Evolutionary conservation across 805 yeast genomes (phyloP).

Genomic region (Nakazawaea ambrosiae): DNA sequence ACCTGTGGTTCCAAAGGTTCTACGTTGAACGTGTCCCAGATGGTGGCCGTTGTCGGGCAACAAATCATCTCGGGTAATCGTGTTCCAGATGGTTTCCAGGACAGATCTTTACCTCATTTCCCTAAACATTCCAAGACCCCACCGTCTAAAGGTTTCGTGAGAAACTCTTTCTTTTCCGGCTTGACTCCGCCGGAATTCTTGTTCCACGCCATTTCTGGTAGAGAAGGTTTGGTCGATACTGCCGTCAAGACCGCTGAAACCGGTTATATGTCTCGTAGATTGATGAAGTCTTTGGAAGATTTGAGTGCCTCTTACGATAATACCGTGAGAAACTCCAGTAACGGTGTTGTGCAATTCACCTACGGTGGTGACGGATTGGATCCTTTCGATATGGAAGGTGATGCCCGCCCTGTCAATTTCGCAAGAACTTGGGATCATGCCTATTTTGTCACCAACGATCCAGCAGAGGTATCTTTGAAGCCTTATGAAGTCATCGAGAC

Average conservation of each 20-base stretch:
- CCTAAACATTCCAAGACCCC: conserved; percentile 94
- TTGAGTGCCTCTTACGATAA: conserved; percentile 87
- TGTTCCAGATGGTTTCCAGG: conserved; percentile 99
- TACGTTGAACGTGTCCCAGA: conserved; percentile 94
- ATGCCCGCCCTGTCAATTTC: conserved; percentile 93
- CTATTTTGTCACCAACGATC: conserved; percentile 58
- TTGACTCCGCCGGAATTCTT: conserved; percentile 93
- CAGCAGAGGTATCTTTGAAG: conserved; percentile 44
- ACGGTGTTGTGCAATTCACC: conserved; percentile 94
- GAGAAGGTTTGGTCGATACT: conserved; percentile 99
- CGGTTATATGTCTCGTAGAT: conserved; percentile 96
- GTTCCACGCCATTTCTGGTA: conserved; percentile 98
- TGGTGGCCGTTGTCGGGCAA: conserved; percentile 99
- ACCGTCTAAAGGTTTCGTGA: conserved; percentile 94
- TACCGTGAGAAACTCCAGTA: conserved; percentile 91
- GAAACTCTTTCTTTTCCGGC: conserved; percentile 93
- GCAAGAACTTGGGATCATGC: conserved; percentile 94
- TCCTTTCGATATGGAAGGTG: conserved; percentile 99
- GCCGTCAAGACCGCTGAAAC: conserved; percentile 99
- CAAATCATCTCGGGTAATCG: conserved; percentile 98
- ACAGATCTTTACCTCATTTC: conserved; percentile 95
- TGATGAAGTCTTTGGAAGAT: conserved; percentile 97
- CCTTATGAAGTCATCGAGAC: conserved; percentile 64
- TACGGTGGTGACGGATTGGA: conserved; percentile 99
- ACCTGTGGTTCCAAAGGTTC: conserved; percentile 99